Evolutionary conservation across 2,329 filamentous ascomycete species (phyloP), one percentile per base, ranked within the genome.

Genomic region (Fusarium setosum): DNA sequence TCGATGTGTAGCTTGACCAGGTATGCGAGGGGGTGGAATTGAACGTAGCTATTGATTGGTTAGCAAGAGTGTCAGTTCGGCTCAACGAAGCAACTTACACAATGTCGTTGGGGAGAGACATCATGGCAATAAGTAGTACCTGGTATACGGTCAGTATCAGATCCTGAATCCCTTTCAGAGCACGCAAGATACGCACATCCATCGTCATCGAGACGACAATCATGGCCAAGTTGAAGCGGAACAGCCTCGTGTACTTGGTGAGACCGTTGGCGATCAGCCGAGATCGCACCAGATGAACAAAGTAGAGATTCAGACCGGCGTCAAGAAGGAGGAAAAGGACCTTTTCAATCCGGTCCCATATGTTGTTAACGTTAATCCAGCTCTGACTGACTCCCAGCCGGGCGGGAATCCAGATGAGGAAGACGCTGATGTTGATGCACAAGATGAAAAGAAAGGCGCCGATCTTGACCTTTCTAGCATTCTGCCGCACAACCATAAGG

Each of bases 331-430:
- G 71, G 57, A 85, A 85, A 4, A 87, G 76, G 15, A 79, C 77
- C 68, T 87, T 87, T 48, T 85, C 84, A 23, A 77, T 75, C 6
- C 84, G 81, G 59, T 87, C 85, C 85, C 84, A 87, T 48, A 83
- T 71, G 0, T 79, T 71, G 68, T 87, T 87, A 63, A 85, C 73
- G 15, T 72, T 61, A 15, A 83, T 74, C 51, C 79, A 86, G 0
- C 63, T 74, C 1, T 78, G 42, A 10, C 72, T 79, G 18, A 81
- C 74, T 37, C 82, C 76, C 6, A 85, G 74, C 3, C 83, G 80
- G 2, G 83, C 80, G 0, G 85, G 85, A 5, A 87, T 83, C 84
- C 84, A 87, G 29, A 86, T 84, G 53, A 71, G 77, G 57, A 83
- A 85, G 9, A 86, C 84, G 5, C 80, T 81, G 37, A 86, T 79